Percentiles rank a stretch among this genome's conserved stretches.
Evolutionary conservation across 495 filamentous ascomycete species (phyloP).

Genomic region (Xylaria cubensis): DNA sequence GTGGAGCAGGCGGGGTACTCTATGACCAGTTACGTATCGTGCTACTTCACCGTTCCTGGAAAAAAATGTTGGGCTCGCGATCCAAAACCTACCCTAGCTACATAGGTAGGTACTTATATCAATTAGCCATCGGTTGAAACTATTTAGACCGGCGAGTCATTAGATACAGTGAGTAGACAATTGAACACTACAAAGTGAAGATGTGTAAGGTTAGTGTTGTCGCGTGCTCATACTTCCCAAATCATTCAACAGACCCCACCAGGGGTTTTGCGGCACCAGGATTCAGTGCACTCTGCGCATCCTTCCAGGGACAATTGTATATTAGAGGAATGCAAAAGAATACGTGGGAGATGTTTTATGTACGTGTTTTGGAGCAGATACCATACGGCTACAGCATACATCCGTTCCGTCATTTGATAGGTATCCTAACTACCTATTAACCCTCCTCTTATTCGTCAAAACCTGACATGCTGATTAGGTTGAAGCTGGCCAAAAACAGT

Average conservation of each 20-base stretch:
- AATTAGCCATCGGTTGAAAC: background rate
- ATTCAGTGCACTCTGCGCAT: too few species aligned
- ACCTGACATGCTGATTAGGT: too few species aligned
- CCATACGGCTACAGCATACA: background rate
- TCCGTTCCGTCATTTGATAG: background rate
- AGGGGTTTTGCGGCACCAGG: too few species aligned
- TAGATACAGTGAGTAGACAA: background rate
- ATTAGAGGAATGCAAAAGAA: too few species aligned
- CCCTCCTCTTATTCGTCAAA: too few species aligned
- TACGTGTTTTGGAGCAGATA: background rate
- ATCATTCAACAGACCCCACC: background rate
- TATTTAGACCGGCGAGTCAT: background rate
- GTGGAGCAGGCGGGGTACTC: constrained; percentile 7
- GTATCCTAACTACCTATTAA: background rate
- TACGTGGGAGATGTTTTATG: background rate
- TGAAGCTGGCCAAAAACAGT: too few species aligned
- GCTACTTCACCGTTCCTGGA: background rate
- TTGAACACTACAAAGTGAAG: background rate
- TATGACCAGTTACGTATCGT: constrained; percentile 1
- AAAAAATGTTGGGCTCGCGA: constrained; percentile 16
- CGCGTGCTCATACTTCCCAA: background rate
- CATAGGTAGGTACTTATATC: background rate
- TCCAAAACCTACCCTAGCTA: background rate
- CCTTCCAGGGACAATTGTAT: too few species aligned
- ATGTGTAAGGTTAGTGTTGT: background rate